phyloP scores from a whole-genome alignment of 352 stramenopile genomes.

The Phytophthora brassicae region DNA sequence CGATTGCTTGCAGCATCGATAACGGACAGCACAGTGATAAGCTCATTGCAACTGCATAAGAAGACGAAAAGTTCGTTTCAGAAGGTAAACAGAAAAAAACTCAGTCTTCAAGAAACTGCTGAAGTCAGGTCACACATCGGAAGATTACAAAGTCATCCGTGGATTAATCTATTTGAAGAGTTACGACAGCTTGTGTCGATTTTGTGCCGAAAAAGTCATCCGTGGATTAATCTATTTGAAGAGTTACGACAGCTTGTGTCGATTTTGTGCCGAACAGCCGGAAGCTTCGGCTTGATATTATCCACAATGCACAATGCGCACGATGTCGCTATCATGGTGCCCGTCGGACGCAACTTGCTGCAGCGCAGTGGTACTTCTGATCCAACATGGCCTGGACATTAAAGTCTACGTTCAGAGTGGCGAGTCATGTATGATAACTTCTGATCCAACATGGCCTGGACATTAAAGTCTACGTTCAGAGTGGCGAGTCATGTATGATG shows the following conservation, averaged over 20 bases:
- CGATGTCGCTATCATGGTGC: too few species aligned
- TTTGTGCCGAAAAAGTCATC: neutral
- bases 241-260: neutral
- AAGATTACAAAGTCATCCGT: neutral
- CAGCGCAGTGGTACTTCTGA: conserved; percentile 5
- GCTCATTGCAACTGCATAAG: neutral
- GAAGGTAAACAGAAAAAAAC: neutral
- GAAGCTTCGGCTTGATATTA: too few species aligned
- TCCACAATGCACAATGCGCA: too few species aligned
- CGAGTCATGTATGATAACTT: conserved; percentile 21
- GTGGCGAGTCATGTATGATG: conserved; percentile 21
- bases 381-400: neutral
- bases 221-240: conserved; percentile 1
- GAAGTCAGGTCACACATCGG: neutral
- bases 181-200: neutral
- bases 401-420: conserved; percentile 21
- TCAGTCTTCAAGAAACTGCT: neutral
- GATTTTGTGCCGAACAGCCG: too few species aligned
- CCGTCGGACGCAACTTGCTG: conserved; percentile 2
- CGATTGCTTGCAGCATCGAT: neutral
- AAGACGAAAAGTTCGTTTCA: conserved; percentile 1
- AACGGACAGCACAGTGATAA: neutral
- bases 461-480: conserved; percentile 17
- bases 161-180: conserved; percentile 4
- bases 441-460: neutral